A percentile compares a stretch with the other conserved stretches of the same genome.
Evolutionary conservation across 2,329 filamentous ascomycete genomes (phyloP).

Genomic region (Ilyonectria mors-panacis): DNA sequence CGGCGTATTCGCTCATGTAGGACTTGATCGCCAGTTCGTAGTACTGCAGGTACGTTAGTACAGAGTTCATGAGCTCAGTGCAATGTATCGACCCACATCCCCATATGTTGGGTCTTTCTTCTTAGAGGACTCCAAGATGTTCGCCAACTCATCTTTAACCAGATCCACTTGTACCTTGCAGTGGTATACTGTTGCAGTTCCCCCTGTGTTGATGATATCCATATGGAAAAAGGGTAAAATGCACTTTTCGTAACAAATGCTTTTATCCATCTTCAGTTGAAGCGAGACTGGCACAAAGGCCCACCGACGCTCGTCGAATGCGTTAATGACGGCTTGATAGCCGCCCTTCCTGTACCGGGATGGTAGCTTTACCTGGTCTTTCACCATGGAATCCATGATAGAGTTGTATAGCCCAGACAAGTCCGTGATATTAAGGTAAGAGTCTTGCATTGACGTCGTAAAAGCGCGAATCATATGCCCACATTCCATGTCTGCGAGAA

Average conservation of each 20-base stretch:
- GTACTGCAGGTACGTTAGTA: background rate
- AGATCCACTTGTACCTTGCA: constrained; percentile 16
- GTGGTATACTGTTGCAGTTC: constrained; percentile 9
- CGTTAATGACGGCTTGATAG: background rate
- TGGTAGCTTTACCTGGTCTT: background rate
- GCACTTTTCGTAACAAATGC: background rate
- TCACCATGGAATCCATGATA: background rate
- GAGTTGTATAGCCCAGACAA: background rate
- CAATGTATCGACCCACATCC: background rate
- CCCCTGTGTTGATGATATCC: background rate
- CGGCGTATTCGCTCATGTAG: background rate
- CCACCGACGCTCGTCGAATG: constrained; percentile 8
- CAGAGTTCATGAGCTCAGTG: background rate
- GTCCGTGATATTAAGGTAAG: background rate
- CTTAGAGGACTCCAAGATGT: background rate
- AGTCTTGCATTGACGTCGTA: background rate
- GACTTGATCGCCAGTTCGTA: constrained; percentile 18
- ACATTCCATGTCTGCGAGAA: constrained; percentile 19
- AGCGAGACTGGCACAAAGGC: constrained; percentile 4
- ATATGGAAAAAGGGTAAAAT: constrained; percentile 1
- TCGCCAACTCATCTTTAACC: background rate
- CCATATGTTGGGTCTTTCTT: background rate
- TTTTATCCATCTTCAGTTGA: background rate
- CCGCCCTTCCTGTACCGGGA: background rate
- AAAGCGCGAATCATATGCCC: constrained; percentile 15